A percentile compares a stretch with the other conserved stretches of the same genome.
These are phyloP conservation scores for Myriosclerotinia scirpicola DNA, from an alignment of 2,329 filamentous ascomycete genomes.

Conservation along the genomic window DNA sequence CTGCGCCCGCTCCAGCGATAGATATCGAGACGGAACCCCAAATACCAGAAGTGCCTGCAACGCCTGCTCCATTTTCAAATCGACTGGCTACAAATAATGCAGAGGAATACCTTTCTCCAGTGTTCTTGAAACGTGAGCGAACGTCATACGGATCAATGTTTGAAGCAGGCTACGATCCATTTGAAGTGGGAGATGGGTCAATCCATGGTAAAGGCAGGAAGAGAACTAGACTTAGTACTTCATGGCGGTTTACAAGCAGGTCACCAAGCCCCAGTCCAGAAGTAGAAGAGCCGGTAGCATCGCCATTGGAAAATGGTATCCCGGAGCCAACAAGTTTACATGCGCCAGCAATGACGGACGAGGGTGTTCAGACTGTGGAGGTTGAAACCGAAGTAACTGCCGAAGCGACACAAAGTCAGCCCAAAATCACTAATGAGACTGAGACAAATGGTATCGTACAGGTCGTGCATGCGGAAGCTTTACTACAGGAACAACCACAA, in stretches of 20 bases:
- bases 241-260: constrained; percentile 72
- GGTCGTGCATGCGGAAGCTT: neutral
- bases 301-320: constrained; percentile 18
- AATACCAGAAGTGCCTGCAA: constrained; percentile 31
- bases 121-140: constrained; percentile 71
- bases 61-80: constrained; percentile 26
- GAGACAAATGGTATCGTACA: neutral
- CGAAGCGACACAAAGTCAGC: neutral
- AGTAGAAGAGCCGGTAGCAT: constrained; percentile 28
- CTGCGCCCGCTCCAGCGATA: constrained; percentile 29
- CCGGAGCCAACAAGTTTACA: constrained; percentile 28
- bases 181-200: constrained; percentile 65
- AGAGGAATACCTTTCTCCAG: constrained; percentile 70
- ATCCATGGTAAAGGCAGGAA: constrained; percentile 64
- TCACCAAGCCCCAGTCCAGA: constrained; percentile 64
- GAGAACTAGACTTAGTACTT: constrained; percentile 64
- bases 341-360: constrained; percentile 42
- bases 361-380: constrained; percentile 45
- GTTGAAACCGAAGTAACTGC: constrained; percentile 36
- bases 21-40: constrained; percentile 26
- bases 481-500: neutral
- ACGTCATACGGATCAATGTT: constrained; percentile 68
- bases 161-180: constrained; percentile 63
- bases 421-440: neutral
- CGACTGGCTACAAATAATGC: constrained; percentile 44